phyloP scores from a whole-genome alignment of 73 alveolate genomes.

The Strombidium stylifer region DNA sequence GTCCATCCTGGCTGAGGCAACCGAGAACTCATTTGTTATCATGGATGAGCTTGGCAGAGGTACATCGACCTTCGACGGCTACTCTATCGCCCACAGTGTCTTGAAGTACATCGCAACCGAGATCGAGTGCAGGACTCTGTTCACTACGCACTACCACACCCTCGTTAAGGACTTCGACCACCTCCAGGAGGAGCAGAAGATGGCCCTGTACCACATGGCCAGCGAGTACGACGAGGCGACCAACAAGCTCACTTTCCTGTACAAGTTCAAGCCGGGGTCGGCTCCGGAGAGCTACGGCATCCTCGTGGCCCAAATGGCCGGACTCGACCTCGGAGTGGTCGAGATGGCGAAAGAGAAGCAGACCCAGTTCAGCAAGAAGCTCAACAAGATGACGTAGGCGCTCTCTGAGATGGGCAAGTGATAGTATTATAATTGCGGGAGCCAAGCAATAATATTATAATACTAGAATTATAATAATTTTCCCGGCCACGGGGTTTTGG shows the following conservation, averaged over 20 bases:
- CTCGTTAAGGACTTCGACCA: constrained; percentile 82
- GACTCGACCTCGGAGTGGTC: constrained; percentile 50
- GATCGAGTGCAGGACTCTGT: constrained; percentile 74
- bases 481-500: too few relatives aligned
- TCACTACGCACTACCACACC: constrained; percentile 97
- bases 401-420: too few relatives aligned
- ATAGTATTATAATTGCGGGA: too few relatives aligned
- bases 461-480: too few relatives aligned
- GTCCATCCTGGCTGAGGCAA: constrained; percentile 80
- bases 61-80: constrained; percentile 95
- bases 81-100: constrained; percentile 89
- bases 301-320: constrained; percentile 89
- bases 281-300: constrained; percentile 87
- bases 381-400: constrained; percentile 24
- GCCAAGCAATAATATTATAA: too few relatives aligned
- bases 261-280: constrained; percentile 81
- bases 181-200: constrained; percentile 3
- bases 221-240: constrained; percentile 65
- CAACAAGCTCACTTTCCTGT: constrained; percentile 71
- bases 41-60: constrained; percentile 99
- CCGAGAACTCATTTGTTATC: constrained; percentile 82
- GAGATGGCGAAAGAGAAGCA: constrained; percentile 26
- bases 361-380: constrained; percentile 9
- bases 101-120: constrained; percentile 69
- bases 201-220: constrained; percentile 82